Conservation (phyloP, 2,329 filamentous ascomycete species). For the Cordyceps farinosa region DNA sequence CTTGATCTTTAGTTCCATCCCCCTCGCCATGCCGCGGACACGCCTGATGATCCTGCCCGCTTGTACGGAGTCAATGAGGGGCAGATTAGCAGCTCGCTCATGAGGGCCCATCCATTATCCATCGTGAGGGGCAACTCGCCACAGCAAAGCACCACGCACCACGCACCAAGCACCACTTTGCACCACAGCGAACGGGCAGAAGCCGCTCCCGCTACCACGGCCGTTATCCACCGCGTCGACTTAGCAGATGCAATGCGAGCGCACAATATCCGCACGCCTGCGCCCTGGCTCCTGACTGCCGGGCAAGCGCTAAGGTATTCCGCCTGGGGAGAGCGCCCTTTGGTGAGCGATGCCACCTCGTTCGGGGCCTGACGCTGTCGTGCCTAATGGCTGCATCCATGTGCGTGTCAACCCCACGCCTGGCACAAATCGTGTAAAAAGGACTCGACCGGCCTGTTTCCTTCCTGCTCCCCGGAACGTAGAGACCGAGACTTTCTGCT, state of each 20-base stretch:
- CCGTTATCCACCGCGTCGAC: not conserved
- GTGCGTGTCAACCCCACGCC: slow-evolving; percentile 10
- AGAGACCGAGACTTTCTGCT: not conserved
- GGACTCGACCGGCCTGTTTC: not conserved
- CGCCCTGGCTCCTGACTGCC: not conserved
- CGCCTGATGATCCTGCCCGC: not conserved
- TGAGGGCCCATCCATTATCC: not conserved
- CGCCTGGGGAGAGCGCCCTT: not conserved
- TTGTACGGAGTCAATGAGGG: not conserved
- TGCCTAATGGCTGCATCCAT: slow-evolving; percentile 10
- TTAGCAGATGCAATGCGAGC: slow-evolving; percentile 5
- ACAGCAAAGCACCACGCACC: not conserved
- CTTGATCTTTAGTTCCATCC: not conserved
- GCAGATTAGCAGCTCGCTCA: not conserved
- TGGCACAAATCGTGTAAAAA: slow-evolving; percentile 1
- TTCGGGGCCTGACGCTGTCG: slow-evolving; percentile 7
- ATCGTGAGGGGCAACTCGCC: not conserved
- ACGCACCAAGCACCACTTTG: not conserved
- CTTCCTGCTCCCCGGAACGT: not conserved
- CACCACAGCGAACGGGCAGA: not conserved
- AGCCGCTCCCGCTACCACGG: slow-evolving; percentile 4
- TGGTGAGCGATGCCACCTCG: not conserved
- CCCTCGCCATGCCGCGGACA: not conserved
- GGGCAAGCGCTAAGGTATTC: not conserved
- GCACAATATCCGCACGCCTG: not conserved